Base-by-base conservation (phyloP, 768 basidiomycete species). In the Hemileccinum rubropunctum region DNA sequence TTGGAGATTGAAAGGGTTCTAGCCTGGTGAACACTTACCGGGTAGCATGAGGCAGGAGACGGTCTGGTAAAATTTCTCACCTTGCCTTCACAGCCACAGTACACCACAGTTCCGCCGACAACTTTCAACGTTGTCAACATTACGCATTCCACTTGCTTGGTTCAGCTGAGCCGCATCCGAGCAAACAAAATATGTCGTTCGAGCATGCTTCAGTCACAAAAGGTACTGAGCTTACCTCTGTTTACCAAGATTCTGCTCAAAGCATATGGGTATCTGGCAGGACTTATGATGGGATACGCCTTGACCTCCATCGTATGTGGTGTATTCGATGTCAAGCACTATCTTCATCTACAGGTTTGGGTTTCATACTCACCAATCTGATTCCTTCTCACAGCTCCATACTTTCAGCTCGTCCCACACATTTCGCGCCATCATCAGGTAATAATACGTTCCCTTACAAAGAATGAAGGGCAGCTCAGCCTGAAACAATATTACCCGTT, bases 341-440 rank as follows among this genome's bases (percentile, higher is more conserved):
- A 92, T 65, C 78, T 92, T 51, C 89, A 94, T 65, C 74, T 97
- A 3, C 93, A 89, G 73, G 86, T 83, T 55, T 56, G 75, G 57
- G 14, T 47, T 44, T 48, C 30, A 48, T 35, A 27, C 45, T n/a
- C 35, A 8, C 20, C 42, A 36, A 13, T 40, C 30, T 39, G 34
- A 15, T 14, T 40, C 45, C 34, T 40, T 47, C 52, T 53, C 32
- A 58, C 38, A 42, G 2, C 20, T 14, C 18, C 52, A 42, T 61
- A 27, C 21, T 42, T n/a, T 36, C 54, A 93, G 84, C 79, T 95
- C 35, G 80, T 89, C 17, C 94, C 93, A 2, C 93, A 97, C 64
- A 77, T 97, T 42, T 91, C 90, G n/a, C 82, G 81, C 46, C 81
- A 95, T 65, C 88, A 91, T 61, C 93, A 95, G 76, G 93, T 91